Evolutionary conservation across 2,329 filamentous ascomycete genomes (phyloP).

Genomic region (Talaromyces funiculosus): DNA sequence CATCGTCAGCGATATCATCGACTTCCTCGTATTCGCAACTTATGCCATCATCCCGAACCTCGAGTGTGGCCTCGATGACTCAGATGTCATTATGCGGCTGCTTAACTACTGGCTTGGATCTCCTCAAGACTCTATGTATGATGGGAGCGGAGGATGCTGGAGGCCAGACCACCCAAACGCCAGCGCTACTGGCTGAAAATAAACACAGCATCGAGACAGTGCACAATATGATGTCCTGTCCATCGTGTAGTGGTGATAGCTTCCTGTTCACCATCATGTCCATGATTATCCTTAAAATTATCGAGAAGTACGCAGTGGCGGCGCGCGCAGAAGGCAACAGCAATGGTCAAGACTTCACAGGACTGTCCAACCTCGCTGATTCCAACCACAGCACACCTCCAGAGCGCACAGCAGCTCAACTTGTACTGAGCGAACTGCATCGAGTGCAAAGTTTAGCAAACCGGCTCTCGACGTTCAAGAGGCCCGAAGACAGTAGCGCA

Average conservation of each 20-base stretch:
- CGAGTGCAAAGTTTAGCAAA: slow-evolving; percentile 29
- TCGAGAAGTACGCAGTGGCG: slow-evolving; percentile 28
- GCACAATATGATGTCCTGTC: background rate
- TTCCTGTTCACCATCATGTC: slow-evolving; percentile 30
- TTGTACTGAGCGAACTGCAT: slow-evolving; percentile 33
- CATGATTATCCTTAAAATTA: slow-evolving; percentile 31
- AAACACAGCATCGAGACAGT: background rate
- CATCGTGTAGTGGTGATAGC: slow-evolving; percentile 26
- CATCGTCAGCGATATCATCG: background rate
- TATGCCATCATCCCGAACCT: background rate
- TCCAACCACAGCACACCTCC: background rate
- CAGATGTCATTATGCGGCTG: background rate
- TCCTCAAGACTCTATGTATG: background rate
- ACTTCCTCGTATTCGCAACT: background rate
- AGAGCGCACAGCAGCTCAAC: slow-evolving; percentile 20
- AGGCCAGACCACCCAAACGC: background rate
- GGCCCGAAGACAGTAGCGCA: background rate
- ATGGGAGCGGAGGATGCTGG: background rate
- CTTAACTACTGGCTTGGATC: background rate
- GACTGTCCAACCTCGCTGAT: background rate
- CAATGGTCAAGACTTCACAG: background rate
- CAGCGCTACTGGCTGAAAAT: background rate
- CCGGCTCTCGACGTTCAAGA: slow-evolving; percentile 17
- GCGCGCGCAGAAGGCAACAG: slow-evolving; percentile 13
- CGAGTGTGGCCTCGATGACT: background rate